These are phyloP conservation scores for Coemansia sp. DNA, from an alignment of 371 early-diverging fungal genomes.

Conservation along the genomic window DNA sequence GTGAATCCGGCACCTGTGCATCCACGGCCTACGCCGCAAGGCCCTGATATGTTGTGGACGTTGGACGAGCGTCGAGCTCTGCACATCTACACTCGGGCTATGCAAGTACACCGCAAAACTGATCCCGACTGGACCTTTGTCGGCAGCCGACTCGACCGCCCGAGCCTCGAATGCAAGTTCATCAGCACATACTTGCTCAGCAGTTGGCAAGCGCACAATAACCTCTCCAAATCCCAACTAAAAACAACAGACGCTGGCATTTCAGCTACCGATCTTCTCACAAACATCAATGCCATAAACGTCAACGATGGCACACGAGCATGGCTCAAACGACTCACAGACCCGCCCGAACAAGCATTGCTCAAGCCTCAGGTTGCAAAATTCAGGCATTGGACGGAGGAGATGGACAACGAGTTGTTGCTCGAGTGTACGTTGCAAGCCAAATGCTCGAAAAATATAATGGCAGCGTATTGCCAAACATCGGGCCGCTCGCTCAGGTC, in stretches of 20 bases:
- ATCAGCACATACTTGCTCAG: conserved; percentile 1
- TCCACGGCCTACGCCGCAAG: conserved; percentile 1
- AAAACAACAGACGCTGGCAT: not conserved
- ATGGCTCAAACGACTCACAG: not conserved
- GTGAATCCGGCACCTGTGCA: not conserved
- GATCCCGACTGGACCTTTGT: not conserved
- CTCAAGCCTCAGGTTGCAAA: not conserved
- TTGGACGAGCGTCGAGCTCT: conserved; percentile 1
- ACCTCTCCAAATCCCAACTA: not conserved
- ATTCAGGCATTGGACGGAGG: not conserved
- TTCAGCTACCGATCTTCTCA: not conserved
- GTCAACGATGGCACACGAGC: not conserved
- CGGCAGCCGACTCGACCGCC: not conserved
- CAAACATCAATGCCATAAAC: not conserved
- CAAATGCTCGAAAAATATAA: not conserved
- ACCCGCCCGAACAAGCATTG: not conserved
- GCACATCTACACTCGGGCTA: not conserved
- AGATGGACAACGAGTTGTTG: not conserved
- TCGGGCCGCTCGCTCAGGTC: not conserved
- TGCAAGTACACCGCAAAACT: not conserved
- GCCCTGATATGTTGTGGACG: not conserved
- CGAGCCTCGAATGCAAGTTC: not conserved
- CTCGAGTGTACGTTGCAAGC: not conserved
- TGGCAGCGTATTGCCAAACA: not conserved
- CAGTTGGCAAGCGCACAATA: not conserved